Evolutionary conservation across 345 rosid genomes (phyloP).

Genomic region (Gossypium stocksii): DNA sequence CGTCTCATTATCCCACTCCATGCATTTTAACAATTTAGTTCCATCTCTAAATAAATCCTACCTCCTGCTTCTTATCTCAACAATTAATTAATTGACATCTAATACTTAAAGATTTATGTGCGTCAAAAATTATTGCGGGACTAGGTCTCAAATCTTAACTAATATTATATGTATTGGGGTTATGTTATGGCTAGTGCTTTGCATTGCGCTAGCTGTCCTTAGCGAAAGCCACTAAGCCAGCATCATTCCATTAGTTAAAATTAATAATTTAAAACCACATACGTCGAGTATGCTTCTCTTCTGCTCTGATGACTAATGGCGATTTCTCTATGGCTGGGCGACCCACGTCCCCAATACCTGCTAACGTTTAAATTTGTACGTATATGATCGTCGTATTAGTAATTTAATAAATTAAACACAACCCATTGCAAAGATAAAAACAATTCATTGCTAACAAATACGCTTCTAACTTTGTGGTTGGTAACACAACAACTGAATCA

Average conservation of each 20-base stretch:
- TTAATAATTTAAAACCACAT: background rate
- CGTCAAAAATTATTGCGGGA: too few relatives aligned
- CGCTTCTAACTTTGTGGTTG: too few relatives aligned
- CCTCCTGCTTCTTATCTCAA: too few relatives aligned
- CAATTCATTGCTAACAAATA: background rate
- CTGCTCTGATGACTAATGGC: background rate
- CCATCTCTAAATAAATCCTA: too few relatives aligned
- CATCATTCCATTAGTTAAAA: background rate
- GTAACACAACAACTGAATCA: too few relatives aligned
- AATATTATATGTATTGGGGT: background rate
- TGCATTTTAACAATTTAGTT: too few relatives aligned
- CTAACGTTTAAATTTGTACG: background rate
- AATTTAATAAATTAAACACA: background rate
- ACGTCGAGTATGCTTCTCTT: background rate
- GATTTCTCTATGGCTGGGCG: background rate
- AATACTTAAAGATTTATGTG: too few relatives aligned
- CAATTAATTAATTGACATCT: background rate
- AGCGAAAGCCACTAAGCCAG: background rate
- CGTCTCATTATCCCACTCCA: too few relatives aligned
- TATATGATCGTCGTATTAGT: background rate
- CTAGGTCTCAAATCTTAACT: too few relatives aligned
- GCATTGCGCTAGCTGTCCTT: background rate
- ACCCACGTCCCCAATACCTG: background rate
- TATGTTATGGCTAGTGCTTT: background rate
- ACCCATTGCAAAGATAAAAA: background rate